Evolutionary conservation across 2,329 filamentous ascomycete genomes (phyloP).

Genomic region (Diaporthe velutina): DNA sequence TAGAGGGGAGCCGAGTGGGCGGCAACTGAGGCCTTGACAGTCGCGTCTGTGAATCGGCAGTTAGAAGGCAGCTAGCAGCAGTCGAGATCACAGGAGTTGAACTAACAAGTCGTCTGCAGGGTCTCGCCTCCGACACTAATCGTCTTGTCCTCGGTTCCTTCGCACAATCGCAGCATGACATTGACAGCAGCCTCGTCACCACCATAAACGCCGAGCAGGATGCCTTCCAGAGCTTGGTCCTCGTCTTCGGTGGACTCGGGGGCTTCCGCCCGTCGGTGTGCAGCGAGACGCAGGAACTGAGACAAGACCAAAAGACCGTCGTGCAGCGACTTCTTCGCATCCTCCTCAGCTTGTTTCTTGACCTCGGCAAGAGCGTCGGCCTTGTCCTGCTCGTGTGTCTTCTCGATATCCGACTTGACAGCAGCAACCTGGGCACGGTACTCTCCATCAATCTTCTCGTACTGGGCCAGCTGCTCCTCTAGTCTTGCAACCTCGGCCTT

Average conservation of each 20-base stretch:
- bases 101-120: constrained; percentile 80
- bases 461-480: constrained; percentile 81
- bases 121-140: constrained; percentile 73
- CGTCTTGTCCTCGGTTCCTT: constrained; percentile 77
- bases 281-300: constrained; percentile 84
- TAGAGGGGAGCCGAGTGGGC: constrained; percentile 63
- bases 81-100: neutral
- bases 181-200: constrained; percentile 81
- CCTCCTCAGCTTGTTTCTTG: constrained; percentile 67
- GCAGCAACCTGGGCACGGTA: constrained; percentile 72
- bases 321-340: constrained; percentile 69
- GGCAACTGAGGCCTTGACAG: constrained; percentile 68
- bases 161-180: constrained; percentile 82
- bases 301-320: constrained; percentile 78
- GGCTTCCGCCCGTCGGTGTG: constrained; percentile 80
- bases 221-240: constrained; percentile 84
- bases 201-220: constrained; percentile 82
- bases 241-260: constrained; percentile 75
- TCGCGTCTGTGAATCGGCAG: constrained; percentile 58
- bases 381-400: constrained; percentile 67
- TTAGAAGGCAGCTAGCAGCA: neutral
- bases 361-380: constrained; percentile 65
- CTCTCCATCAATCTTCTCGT: constrained; percentile 81
- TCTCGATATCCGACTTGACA: constrained; percentile 72
- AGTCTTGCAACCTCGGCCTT: constrained; percentile 76